These are phyloP conservation scores for Podospora sp. DNA, from an alignment of 495 filamentous ascomycete species.

Conservation along the genomic window DNA sequence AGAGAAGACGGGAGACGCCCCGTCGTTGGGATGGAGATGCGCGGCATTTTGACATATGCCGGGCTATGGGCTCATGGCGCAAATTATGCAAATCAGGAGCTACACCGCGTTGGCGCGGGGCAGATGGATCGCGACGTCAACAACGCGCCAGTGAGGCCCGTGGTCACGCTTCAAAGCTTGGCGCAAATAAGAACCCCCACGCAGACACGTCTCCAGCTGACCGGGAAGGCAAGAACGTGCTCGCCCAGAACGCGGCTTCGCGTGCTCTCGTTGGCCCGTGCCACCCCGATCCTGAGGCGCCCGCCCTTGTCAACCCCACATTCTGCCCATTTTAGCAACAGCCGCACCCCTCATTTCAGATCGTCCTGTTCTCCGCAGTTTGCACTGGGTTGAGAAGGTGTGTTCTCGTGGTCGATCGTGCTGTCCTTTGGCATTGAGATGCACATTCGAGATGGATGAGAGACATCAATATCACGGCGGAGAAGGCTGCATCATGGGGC, in stretches of 20 bases:
- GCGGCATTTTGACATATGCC: constrained; percentile 37
- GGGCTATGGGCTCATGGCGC: neutral
- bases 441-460: neutral
- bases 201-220: constrained; percentile 12
- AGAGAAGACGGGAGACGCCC: constrained; percentile 52
- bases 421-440: neutral
- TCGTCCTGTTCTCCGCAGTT: neutral
- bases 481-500: neutral
- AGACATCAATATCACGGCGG: neutral
- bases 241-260: neutral
- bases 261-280: neutral
- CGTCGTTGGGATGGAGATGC: constrained; percentile 48
- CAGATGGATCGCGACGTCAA: constrained; percentile 15
- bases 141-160: constrained; percentile 11
- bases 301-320: neutral
- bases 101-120: constrained; percentile 12
- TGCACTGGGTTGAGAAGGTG: neutral
- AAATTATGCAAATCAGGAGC: neutral
- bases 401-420: constrained; percentile 3
- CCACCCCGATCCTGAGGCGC: neutral
- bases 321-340: neutral
- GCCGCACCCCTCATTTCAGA: too few species aligned
- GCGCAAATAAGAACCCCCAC: constrained; percentile 10
- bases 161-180: constrained; percentile 3
- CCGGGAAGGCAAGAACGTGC: constrained; percentile 8